Conservation (phyloP, 164 flowering plant genomes). For the Macadamia integrifolia region DNA sequence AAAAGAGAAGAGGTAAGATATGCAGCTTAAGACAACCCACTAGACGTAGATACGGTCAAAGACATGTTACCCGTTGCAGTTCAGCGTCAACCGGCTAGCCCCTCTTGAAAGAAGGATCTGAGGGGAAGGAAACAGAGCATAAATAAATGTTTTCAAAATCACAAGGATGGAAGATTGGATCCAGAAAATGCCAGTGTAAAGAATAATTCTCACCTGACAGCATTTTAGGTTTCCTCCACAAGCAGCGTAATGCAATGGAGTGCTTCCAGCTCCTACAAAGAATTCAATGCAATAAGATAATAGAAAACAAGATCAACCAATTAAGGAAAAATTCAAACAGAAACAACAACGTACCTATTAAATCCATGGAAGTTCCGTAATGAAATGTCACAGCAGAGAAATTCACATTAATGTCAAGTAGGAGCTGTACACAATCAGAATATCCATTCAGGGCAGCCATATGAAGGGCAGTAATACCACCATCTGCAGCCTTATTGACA, state of each 20-base stretch:
- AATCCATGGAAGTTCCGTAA: constrained; percentile 88
- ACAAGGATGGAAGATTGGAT: background rate
- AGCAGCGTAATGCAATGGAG: constrained; percentile 97
- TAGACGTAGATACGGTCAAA: background rate
- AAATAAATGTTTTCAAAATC: constrained; percentile 3
- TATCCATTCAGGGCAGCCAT: constrained; percentile 95
- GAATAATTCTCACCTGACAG: constrained; percentile 63
- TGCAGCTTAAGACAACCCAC: constrained; percentile 2
- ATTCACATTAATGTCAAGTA: constrained; percentile 76
- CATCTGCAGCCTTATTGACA: constrained; percentile 93
- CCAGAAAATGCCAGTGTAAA: background rate
- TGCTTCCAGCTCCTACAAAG: constrained; percentile 86
- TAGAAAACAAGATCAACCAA: constrained; percentile 1
- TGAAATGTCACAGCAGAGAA: constrained; percentile 83
- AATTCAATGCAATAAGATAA: constrained; percentile 3
- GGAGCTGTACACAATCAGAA: constrained; percentile 83
- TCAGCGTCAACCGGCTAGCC: constrained; percentile 67
- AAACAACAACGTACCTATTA: constrained; percentile 58
- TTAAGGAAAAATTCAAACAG: background rate
- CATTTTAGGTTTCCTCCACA: constrained; percentile 94
- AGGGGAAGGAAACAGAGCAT: constrained; percentile 15
- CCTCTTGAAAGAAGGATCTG: constrained; percentile 93
- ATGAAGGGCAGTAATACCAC: constrained; percentile 92
- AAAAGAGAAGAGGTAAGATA: background rate
- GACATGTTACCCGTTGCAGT: constrained; percentile 82